phyloP scores from a whole-genome alignment of 2,329 filamentous ascomycete genomes.

The Venturia aucupariae region DNA sequence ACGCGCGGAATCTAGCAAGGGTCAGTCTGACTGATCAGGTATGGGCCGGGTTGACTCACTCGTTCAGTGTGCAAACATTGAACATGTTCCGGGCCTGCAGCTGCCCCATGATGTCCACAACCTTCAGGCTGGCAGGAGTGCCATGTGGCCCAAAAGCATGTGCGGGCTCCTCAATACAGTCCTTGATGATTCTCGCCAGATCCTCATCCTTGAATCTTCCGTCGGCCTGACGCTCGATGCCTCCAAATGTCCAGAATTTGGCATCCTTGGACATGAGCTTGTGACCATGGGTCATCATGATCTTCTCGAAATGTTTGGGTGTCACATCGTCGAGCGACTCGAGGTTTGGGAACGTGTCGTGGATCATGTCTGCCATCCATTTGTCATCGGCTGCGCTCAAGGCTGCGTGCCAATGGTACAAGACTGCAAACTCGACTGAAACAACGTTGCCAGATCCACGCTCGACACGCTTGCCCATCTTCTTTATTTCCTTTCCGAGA shows the following conservation, averaged over 20 bases:
- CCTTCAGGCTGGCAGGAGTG: slow-evolving; percentile 30
- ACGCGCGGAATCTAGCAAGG: slow-evolving; percentile 21
- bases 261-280: slow-evolving; percentile 52
- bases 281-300: slow-evolving; percentile 32
- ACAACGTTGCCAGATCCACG: slow-evolving; percentile 37
- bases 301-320: slow-evolving; percentile 33
- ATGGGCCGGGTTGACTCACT: slow-evolving; percentile 24
- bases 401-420: slow-evolving; percentile 41
- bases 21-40: neutral
- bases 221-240: slow-evolving; percentile 50
- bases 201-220: slow-evolving; percentile 63
- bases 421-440: slow-evolving; percentile 38
- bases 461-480: slow-evolving; percentile 31
- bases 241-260: slow-evolving; percentile 43
- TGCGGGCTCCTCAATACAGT: slow-evolving; percentile 58
- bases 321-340: slow-evolving; percentile 36
- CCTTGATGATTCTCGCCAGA: slow-evolving; percentile 56
- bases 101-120: slow-evolving; percentile 36
- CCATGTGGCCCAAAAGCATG: slow-evolving; percentile 33
- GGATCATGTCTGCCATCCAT: slow-evolving; percentile 37
- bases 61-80: slow-evolving; percentile 40
- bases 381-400: slow-evolving; percentile 36
- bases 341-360: slow-evolving; percentile 28
- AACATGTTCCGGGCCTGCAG: slow-evolving; percentile 34
- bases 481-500: slow-evolving; percentile 38